A percentile compares a stretch with the other conserved stretches of the same genome.
These are phyloP conservation scores for maize (Zea mays) DNA, from an alignment of 176 grass and related monocot genomes.

Conservation along the genomic window Zm-B73-REFERENCE-NAM-5.0 NC_050097.1:225503001-225503500, in stretches of 20 bases:
- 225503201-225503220: slow-evolving; percentile 47
- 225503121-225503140: slow-evolving; percentile 53
- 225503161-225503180: slow-evolving; percentile 51
- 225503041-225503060: slow-evolving; percentile 9
- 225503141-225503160: slow-evolving; percentile 48
- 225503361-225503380: slow-evolving; percentile 67
- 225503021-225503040: slow-evolving; percentile 17
- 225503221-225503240: slow-evolving; percentile 58
- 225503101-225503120: slow-evolving; percentile 52
- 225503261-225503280: slow-evolving; percentile 54
- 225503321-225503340: slow-evolving; percentile 58
- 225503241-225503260: slow-evolving; percentile 49
- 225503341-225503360: slow-evolving; percentile 62
- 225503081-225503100: neutral
- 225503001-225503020: slow-evolving; percentile 13
- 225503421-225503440: slow-evolving; percentile 56
- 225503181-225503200: slow-evolving; percentile 53
- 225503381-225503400: slow-evolving; percentile 74
- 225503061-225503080: slow-evolving; percentile 20
- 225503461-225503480: slow-evolving; percentile 64
- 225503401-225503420: slow-evolving; percentile 70
- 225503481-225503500: slow-evolving; percentile 41
- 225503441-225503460: slow-evolving; percentile 61
- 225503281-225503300: slow-evolving; percentile 58
- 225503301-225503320: slow-evolving; percentile 58